phyloP scores from a whole-genome alignment of 495 filamentous ascomycete species.

The Pyrenopolyporus hunteri region DNA sequence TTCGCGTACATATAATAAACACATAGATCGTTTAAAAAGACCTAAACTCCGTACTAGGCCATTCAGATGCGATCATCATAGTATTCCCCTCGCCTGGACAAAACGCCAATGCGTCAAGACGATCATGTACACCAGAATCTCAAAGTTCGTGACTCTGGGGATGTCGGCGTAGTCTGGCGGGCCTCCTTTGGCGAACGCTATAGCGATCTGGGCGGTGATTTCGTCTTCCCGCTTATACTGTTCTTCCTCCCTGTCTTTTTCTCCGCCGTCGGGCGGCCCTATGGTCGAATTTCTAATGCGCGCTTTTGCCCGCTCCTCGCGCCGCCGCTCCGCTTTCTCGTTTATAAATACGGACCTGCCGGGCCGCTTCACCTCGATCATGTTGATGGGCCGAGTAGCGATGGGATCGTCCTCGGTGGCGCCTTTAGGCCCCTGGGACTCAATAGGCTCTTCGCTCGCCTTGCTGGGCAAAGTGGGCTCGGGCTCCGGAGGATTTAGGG shows the following conservation, averaged over 20 bases:
- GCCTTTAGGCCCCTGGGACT: not conserved
- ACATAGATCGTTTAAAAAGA: not conserved
- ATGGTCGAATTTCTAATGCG: not conserved
- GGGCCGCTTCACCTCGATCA: not conserved
- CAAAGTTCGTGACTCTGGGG: not conserved
- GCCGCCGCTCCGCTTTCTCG: not conserved
- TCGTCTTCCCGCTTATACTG: not conserved
- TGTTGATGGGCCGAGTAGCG: not conserved
- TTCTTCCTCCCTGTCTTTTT: not conserved
- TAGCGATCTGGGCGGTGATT: not conserved
- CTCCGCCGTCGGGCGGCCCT: not conserved
- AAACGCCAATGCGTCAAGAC: conserved; percentile 27
- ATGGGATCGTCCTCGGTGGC: not conserved
- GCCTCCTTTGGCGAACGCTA: not conserved
- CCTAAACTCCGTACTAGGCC: not conserved
- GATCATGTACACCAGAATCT: conserved; percentile 24
- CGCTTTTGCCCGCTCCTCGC: not conserved
- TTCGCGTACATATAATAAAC: not conserved
- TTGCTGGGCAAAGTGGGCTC: too few relatives aligned
- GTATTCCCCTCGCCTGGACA: not conserved
- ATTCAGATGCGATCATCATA: not conserved
- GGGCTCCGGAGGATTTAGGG: too few relatives aligned
- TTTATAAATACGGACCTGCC: not conserved
- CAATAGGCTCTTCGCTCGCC: not conserved
- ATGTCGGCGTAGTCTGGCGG: conserved; percentile 1